Conservation (phyloP, 116 monocot genomes). For the Trichopus zeylanicus region DNA sequence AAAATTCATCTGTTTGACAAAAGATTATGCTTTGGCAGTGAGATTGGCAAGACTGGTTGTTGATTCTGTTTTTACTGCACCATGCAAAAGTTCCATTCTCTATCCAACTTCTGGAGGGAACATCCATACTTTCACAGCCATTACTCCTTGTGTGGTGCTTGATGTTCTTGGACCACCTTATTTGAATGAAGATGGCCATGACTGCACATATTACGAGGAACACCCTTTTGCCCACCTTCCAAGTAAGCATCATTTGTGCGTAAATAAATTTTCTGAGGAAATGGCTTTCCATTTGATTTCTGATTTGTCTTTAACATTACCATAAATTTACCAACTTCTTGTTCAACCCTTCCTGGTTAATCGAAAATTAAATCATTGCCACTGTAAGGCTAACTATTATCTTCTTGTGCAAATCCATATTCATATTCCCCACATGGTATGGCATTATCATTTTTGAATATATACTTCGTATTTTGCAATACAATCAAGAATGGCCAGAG, state of each 20-base stretch:
- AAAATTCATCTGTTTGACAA: background rate
- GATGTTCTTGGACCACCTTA: conserved; percentile 88
- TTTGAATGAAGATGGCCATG: conserved; percentile 53
- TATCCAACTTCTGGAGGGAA: conserved; percentile 84
- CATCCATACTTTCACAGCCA: conserved; percentile 71
- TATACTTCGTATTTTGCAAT: too few relatives aligned
- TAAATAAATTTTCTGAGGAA: background rate
- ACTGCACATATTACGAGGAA: conserved; percentile 80
- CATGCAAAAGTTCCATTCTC: conserved; percentile 62
- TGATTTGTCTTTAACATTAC: too few relatives aligned
- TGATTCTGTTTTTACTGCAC: conserved; percentile 63
- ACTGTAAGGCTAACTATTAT: too few relatives aligned
- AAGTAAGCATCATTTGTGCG: conserved; percentile 23
- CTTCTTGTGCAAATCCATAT: too few relatives aligned
- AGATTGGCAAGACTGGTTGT: conserved; percentile 49
- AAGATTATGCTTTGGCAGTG: conserved; percentile 19
- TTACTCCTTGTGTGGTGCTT: conserved; percentile 63
- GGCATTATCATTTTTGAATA: too few relatives aligned
- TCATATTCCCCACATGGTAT: too few relatives aligned
- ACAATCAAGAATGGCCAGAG: too few relatives aligned
- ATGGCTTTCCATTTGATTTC: background rate
- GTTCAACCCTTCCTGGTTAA: too few relatives aligned
- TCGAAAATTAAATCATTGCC: too few relatives aligned
- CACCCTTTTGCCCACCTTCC: conserved; percentile 23
- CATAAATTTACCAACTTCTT: too few relatives aligned